These are phyloP conservation scores for Fonsecaea erecta DNA, from an alignment of 2,329 filamentous ascomycete genomes.

Conservation along the genomic window DNA sequence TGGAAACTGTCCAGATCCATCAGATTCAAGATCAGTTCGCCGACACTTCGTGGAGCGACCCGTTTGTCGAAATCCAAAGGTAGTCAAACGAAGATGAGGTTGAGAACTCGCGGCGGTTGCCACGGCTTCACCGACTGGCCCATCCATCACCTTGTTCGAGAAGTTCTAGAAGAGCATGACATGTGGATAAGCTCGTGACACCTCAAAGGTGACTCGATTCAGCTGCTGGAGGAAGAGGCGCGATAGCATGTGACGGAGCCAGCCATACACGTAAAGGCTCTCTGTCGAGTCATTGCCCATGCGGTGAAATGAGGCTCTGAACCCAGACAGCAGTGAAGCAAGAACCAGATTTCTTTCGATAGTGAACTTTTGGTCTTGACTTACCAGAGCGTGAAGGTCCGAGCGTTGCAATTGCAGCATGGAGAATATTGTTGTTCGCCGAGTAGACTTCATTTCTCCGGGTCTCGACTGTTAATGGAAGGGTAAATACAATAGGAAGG, in stretches of 20 bases:
- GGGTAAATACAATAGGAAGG: neutral
- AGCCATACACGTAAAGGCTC: neutral
- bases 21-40: neutral
- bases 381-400: neutral
- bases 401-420: neutral
- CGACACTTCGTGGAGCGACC: neutral
- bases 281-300: neutral
- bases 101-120: constrained; percentile 7
- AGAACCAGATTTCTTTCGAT: neutral
- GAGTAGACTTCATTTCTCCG: neutral
- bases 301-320: neutral
- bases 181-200: constrained; percentile 1
- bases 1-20: neutral
- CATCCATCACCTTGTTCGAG: constrained; percentile 8
- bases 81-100: constrained; percentile 7
- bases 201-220: too few relatives aligned
- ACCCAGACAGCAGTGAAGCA: neutral
- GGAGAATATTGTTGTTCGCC: neutral
- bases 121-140: constrained; percentile 63
- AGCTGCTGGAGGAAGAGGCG: neutral
- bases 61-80: neutral
- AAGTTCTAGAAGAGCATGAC: constrained; percentile 8
- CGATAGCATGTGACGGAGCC: neutral
- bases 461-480: neutral
- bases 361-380: neutral